A percentile compares a stretch with the other conserved stretches of the same genome.
These are phyloP conservation scores for Chenopodium formosanum DNA, from an alignment of 148 eudicot species.

Conservation along the genomic window DNA sequence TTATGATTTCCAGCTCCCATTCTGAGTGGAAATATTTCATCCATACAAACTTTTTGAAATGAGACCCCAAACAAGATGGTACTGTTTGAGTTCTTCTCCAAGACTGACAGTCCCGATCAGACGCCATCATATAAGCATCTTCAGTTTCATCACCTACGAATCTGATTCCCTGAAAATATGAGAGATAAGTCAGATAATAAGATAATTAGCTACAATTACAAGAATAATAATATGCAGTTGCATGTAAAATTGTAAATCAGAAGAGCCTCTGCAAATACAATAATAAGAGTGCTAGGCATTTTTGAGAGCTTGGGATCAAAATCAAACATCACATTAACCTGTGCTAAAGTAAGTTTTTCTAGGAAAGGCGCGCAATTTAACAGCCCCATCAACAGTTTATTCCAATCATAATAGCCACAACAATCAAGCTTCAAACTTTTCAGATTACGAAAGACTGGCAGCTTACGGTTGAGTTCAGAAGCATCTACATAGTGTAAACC, in stretches of 20 bases:
- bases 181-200: neutral
- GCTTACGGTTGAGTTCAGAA: neutral
- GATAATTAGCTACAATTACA: no score
- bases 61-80: conserved; percentile 22
- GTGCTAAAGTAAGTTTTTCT: neutral
- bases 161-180: neutral
- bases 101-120: neutral
- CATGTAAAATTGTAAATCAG: no score
- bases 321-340: neutral
- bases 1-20: neutral
- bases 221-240: no score
- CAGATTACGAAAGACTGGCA: conserved; percentile 13
- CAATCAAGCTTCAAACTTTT: neutral
- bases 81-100: neutral
- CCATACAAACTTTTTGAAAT: conserved; percentile 19
- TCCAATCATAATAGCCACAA: neutral
- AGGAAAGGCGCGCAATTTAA: neutral
- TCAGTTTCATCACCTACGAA: neutral
- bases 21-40: no score
- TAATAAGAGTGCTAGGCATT: no score
- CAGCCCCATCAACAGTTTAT: neutral
- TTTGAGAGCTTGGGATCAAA: no score
- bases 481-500: no score
- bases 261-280: no score
- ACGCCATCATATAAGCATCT: neutral